phyloP scores from a whole-genome alignment of 768 basidiomycete species.

The Boletus rubroflammeus region DNA sequence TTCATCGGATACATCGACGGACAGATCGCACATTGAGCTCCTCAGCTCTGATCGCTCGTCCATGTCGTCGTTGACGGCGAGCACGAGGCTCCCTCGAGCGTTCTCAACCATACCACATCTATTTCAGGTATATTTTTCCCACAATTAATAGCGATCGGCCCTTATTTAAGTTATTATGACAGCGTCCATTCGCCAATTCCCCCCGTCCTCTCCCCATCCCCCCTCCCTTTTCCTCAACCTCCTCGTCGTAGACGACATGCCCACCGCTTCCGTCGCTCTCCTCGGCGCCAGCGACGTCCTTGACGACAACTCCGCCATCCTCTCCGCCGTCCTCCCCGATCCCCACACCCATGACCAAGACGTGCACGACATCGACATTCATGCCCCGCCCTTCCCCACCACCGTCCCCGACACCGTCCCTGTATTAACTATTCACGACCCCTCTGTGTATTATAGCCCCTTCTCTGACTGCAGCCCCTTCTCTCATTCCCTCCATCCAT shows the following conservation, averaged over 20 bases:
- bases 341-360: slow-evolving; percentile 23
- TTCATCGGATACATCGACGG: neutral
- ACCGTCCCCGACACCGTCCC: slow-evolving; percentile 17
- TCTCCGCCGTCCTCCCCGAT: slow-evolving; percentile 24
- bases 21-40: slow-evolving; percentile 23
- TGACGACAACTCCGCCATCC: slow-evolving; percentile 8
- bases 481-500: slow-evolving; percentile 18
- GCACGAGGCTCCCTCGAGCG: slow-evolving; percentile 20
- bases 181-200: slow-evolving; percentile 21
- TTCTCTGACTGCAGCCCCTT: slow-evolving; percentile 26
- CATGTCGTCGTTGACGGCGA: slow-evolving; percentile 28
- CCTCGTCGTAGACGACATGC: slow-evolving; percentile 18
- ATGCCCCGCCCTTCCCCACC: slow-evolving; percentile 20
- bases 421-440: slow-evolving; percentile 35
- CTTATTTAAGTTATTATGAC: slow-evolving; percentile 26
- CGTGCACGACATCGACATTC: slow-evolving; percentile 34
- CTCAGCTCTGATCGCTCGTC: slow-evolving; percentile 19
- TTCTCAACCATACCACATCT: neutral
- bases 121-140: slow-evolving; percentile 20
- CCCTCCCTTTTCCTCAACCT: no score
- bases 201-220: slow-evolving; percentile 11
- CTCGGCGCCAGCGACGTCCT: slow-evolving; percentile 21
- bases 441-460: slow-evolving; percentile 32
- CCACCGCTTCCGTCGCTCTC: slow-evolving; percentile 17
- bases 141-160: slow-evolving; percentile 28